phyloP scores from a whole-genome alignment of 805 yeast species.

The Yarrowia sp. region DNA sequence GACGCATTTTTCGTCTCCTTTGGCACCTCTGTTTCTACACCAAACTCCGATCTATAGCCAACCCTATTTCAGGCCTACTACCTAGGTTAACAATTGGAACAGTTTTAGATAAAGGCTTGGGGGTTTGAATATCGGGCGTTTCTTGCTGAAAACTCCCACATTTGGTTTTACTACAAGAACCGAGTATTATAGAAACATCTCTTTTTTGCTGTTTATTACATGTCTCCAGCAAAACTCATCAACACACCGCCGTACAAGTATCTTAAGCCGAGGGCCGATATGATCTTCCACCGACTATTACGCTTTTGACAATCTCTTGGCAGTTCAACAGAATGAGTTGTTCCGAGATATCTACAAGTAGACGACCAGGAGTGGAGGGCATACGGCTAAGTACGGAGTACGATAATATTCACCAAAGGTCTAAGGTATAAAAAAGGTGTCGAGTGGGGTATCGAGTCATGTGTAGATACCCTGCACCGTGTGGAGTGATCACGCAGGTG shows the following conservation, averaged over 20 bases:
- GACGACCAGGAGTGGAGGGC: neutral
- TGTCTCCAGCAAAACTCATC: too few species aligned
- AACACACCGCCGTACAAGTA: neutral
- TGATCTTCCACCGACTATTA: neutral
- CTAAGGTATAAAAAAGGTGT: neutral
- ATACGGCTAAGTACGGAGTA: constrained; percentile 1
- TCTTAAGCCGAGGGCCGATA: constrained; percentile 10
- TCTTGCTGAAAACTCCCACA: neutral
- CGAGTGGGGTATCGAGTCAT: too few species aligned
- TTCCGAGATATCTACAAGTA: neutral
- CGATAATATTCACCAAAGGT: neutral
- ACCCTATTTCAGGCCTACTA: neutral
- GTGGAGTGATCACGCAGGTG: too few species aligned
- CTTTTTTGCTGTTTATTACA: too few species aligned
- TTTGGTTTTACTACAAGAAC: too few species aligned
- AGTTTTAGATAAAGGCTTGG: neutral
- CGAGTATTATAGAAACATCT: too few species aligned
- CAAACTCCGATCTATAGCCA: constrained; percentile 1
- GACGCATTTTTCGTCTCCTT: too few species aligned
- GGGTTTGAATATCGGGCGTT: neutral
- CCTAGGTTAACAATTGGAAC: neutral
- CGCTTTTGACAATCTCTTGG: neutral
- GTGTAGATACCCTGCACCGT: too few species aligned
- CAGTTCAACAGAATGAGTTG: neutral
- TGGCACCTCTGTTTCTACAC: too few species aligned